Evolutionary conservation across 2,329 filamentous ascomycete genomes (phyloP).

Genomic region (Bipolaris oryzae): DNA sequence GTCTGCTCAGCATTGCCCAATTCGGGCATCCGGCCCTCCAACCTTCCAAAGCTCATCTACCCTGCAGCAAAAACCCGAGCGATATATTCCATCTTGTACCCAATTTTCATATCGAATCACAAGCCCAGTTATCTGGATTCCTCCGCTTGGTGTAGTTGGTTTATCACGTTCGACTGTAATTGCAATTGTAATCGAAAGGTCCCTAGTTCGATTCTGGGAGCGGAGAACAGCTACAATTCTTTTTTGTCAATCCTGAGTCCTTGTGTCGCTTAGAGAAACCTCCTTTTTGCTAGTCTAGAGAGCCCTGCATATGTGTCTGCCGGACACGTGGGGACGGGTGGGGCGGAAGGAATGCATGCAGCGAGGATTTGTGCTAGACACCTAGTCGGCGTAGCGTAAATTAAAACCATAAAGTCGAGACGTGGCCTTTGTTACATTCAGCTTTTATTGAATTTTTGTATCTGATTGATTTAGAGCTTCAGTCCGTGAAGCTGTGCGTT

Average conservation of each 20-base stretch:
- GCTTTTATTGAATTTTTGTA: neutral
- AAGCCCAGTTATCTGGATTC: slow-evolving; percentile 25
- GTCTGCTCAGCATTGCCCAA: neutral
- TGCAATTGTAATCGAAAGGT: slow-evolving; percentile 44
- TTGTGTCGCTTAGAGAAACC: neutral
- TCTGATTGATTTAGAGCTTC: neutral
- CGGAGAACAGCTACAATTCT: slow-evolving; percentile 30
- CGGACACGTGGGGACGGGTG: neutral
- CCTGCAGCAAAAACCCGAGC: too few relatives aligned
- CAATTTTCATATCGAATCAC: slow-evolving; percentile 16
- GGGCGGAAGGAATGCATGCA: slow-evolving; percentile 1
- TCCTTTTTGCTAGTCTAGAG: neutral
- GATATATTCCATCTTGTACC: neutral
- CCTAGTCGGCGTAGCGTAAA: slow-evolving; percentile 2
- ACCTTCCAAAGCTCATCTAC: too few relatives aligned
- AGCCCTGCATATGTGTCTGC: neutral
- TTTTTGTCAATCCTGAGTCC: neutral
- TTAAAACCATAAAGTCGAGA: neutral
- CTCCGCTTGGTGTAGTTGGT: slow-evolving; percentile 45
- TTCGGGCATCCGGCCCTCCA: neutral
- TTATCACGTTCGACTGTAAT: slow-evolving; percentile 48
- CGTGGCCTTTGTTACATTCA: neutral
- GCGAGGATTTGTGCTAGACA: slow-evolving; percentile 3
- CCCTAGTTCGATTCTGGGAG: slow-evolving; percentile 41
- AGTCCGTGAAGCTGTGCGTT: rapidly evolving